phyloP scores from a whole-genome alignment of 2,329 filamentous ascomycete genomes.

The Penicillium sp. region DNA sequence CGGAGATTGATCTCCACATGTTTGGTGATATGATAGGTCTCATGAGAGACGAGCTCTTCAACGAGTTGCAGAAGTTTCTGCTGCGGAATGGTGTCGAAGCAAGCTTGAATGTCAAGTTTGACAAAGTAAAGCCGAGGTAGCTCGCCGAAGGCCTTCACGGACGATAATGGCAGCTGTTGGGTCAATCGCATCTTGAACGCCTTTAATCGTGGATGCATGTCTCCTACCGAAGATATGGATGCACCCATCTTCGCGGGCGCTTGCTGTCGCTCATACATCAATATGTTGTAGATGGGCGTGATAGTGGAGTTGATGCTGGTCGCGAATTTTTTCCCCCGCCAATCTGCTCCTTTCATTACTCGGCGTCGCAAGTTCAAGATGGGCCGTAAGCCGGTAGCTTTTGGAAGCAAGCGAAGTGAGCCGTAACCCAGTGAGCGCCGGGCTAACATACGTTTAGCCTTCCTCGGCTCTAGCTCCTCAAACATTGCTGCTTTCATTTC shows the following conservation, averaged over 20 bases:
- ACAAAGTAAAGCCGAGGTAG: constrained; percentile 71
- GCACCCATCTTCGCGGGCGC: constrained; percentile 67
- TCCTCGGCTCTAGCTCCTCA: constrained; percentile 65
- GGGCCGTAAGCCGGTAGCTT: constrained; percentile 70
- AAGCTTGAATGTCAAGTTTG: constrained; percentile 87
- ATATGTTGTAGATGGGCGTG: constrained; percentile 69
- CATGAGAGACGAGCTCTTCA: constrained; percentile 53
- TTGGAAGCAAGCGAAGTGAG: constrained; percentile 78
- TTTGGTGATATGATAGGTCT: constrained; percentile 68
- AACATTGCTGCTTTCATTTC: constrained; percentile 71
- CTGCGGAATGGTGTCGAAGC: constrained; percentile 95
- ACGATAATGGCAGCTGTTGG: neutral
- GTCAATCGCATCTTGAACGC: constrained; percentile 56
- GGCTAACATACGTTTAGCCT: constrained; percentile 58
- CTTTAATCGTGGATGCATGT: constrained; percentile 73
- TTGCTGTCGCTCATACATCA: constrained; percentile 70
- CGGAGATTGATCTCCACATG: constrained; percentile 68
- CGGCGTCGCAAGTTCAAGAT: constrained; percentile 82
- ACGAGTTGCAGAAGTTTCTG: constrained; percentile 67
- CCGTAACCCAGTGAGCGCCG: constrained; percentile 70
- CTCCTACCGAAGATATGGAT: constrained; percentile 75
- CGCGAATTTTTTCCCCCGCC: constrained; percentile 56
- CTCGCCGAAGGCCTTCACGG: neutral
- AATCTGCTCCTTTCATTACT: constrained; percentile 46
- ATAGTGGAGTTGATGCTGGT: constrained; percentile 69